Conservation (phyloP, 2,329 filamentous ascomycete genomes). For the Fusarium armeniacum region DNA sequence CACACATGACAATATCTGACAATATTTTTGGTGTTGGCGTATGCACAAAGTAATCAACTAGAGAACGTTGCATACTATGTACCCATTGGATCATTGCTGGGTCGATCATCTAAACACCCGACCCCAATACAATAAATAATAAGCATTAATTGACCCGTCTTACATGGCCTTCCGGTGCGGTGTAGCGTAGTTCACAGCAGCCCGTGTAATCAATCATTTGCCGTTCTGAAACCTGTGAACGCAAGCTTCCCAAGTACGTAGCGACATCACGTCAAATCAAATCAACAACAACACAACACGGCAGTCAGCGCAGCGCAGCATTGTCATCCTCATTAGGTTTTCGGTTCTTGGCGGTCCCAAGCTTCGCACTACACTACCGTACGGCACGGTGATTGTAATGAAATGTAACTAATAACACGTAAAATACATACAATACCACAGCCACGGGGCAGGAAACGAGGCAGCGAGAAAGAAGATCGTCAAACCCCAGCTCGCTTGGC, state of each 20-base stretch:
- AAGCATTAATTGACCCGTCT: constrained; percentile 31
- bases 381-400: background rate
- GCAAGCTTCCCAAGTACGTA: constrained; percentile 17
- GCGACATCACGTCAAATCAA: constrained; percentile 6
- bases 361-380: background rate
- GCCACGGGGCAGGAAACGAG: constrained; percentile 20
- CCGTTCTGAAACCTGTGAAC: constrained; percentile 12
- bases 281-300: constrained; percentile 5
- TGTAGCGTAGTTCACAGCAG: constrained; percentile 1
- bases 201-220: constrained; percentile 2
- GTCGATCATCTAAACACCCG: constrained; percentile 16
- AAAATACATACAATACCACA: constrained; percentile 25
- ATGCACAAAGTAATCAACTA: constrained; percentile 15
- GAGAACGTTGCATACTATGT: background rate
- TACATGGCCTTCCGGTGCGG: constrained; percentile 20
- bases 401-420: constrained; percentile 12
- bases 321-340: constrained; percentile 12
- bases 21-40: constrained; percentile 11
- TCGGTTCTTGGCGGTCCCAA: constrained; percentile 4
- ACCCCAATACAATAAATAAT: constrained; percentile 14
- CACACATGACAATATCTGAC: constrained; percentile 25
- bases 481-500: constrained; percentile 20
- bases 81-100: background rate
- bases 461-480: constrained; percentile 9
- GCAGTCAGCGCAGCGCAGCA: constrained; percentile 27